These are phyloP conservation scores for Cystoderma amianthinum DNA, from an alignment of 768 basidiomycete genomes.

Conservation along the genomic window DNA sequence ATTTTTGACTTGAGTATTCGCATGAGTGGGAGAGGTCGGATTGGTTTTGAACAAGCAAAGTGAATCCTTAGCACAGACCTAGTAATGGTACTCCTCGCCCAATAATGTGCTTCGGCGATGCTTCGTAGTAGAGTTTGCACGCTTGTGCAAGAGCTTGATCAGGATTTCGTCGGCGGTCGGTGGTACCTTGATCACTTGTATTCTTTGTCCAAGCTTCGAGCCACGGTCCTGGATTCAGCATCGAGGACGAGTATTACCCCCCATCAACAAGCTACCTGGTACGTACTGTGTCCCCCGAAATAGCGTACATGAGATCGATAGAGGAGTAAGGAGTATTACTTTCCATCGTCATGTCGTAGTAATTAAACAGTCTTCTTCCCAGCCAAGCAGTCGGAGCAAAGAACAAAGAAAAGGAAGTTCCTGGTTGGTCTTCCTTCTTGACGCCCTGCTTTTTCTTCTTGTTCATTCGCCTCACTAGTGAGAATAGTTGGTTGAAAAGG, in stretches of 20 bases:
- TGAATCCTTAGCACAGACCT: too few relatives aligned
- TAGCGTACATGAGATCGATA: conserved; percentile 1
- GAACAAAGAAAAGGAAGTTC: conserved; percentile 25
- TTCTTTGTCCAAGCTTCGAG: conserved; percentile 33
- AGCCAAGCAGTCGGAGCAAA: conserved; percentile 37
- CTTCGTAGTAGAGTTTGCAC: conserved; percentile 4
- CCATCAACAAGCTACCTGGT: conserved; percentile 11
- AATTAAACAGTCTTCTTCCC: conserved; percentile 31
- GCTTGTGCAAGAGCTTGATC: too few relatives aligned
- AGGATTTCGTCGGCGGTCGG: too few relatives aligned
- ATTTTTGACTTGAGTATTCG: neutral
- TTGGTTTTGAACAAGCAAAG: too few relatives aligned
- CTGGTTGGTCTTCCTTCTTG: conserved; percentile 10
- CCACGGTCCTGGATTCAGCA: conserved; percentile 32
- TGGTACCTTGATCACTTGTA: conserved; percentile 30
- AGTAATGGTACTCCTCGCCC: too few relatives aligned
- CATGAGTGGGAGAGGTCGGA: neutral
- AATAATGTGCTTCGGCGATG: too few relatives aligned
- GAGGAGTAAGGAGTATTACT: conserved; percentile 26
- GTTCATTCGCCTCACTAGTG: neutral
- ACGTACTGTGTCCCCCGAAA: conserved; percentile 12
- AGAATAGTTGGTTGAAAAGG: neutral
- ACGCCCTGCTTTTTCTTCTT: neutral
- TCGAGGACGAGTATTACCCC: conserved; percentile 21
- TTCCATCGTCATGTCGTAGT: conserved; percentile 47